Evolutionary conservation across 2,329 filamentous ascomycete species (phyloP), one percentile per base, ranked within the genome.

Genomic region (Aspergillus latus): DNA sequence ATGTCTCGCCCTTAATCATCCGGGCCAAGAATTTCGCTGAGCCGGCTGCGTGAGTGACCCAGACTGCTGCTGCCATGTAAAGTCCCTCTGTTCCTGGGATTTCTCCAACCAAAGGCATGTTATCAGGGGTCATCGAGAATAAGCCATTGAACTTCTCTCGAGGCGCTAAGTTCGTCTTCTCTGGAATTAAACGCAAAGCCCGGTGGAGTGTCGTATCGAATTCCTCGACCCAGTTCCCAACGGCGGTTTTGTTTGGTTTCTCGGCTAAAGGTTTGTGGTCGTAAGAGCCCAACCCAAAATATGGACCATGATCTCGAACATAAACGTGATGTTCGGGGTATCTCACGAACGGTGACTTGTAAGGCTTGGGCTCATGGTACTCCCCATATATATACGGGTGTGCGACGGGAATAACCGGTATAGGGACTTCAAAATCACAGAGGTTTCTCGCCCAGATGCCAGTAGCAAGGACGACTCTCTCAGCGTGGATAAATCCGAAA

Each of bases 241-340:
- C 52, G 4, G 60, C 64, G 9, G 58, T 62, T 4, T 61, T 54
- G 3, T 30, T 60, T 3, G 65, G 64, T 4, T 61, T 44, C 6
- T 66, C 56, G 13, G 57, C 44, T 13, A 66, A 49, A 1, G 69
- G 68, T 2, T 59, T 32, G 49, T 73, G 72, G 13, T 71, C 59
- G 52, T 74, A 74, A 9, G 65, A 67, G 9, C 72, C 71, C 9
- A 74, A 53, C 0, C 72, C 72, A 49, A 72, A 69, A 15, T 60
- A 64, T 5, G 58, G 51, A 11, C 71, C 71, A 21, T 73, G 71
- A 15, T 73, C 69, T 30, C 72, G 63, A 8, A 69, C 68, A 52
- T 74, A 74, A 29, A 71, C 70, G 9, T 69, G 67, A 42, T 66
- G 58, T 36, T 74, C 72, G 8, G 70, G 68, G 67, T 69, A 74